phyloP scores from a whole-genome alignment of 2,329 filamentous ascomycete species.

The Aspergillus sclerotialis region DNA sequence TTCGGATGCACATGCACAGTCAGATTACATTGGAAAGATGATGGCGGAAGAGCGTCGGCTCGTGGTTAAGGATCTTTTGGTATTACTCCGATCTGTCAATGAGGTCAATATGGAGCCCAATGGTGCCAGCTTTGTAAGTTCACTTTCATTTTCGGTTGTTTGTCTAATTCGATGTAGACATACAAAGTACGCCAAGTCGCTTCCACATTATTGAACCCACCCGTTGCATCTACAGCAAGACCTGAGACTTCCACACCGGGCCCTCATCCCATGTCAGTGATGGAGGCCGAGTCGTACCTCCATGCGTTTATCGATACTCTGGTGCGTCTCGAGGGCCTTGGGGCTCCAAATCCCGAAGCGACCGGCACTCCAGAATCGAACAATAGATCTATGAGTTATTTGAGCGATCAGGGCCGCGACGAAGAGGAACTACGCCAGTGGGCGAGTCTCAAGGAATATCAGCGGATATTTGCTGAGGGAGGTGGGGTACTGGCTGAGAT shows the following conservation, averaged over 20 bases:
- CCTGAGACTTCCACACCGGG: constrained; percentile 11
- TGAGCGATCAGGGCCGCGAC: constrained; percentile 52
- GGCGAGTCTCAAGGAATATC: constrained; percentile 73
- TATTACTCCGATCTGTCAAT: constrained; percentile 68
- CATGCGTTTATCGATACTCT: constrained; percentile 67
- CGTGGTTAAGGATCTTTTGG: constrained; percentile 73
- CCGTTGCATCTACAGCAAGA: constrained; percentile 40
- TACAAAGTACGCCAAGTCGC: constrained; percentile 81
- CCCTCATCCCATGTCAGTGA: constrained; percentile 23
- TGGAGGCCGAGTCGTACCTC: constrained; percentile 64
- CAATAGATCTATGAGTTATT: constrained; percentile 28
- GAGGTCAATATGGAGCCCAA: constrained; percentile 78
- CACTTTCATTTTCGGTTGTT: background rate
- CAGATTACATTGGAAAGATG: constrained; percentile 50
- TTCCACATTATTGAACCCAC: constrained; percentile 64
- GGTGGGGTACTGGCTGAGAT: constrained; percentile 43
- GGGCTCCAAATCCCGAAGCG: constrained; percentile 20
- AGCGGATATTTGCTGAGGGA: constrained; percentile 62
- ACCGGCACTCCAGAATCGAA: constrained; percentile 36
- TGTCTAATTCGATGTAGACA: constrained; percentile 42
- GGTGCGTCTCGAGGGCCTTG: constrained; percentile 63
- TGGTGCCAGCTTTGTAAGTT: constrained; percentile 56
- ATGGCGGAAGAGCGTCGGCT: constrained; percentile 71
- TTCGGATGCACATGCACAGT: constrained; percentile 28
- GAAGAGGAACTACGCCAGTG: constrained; percentile 70